Evolutionary conservation across 1,139 yeast species (phyloP), one percentile per base, ranked within the genome.

Genomic region (Lizanozyma gosingica): DNA sequence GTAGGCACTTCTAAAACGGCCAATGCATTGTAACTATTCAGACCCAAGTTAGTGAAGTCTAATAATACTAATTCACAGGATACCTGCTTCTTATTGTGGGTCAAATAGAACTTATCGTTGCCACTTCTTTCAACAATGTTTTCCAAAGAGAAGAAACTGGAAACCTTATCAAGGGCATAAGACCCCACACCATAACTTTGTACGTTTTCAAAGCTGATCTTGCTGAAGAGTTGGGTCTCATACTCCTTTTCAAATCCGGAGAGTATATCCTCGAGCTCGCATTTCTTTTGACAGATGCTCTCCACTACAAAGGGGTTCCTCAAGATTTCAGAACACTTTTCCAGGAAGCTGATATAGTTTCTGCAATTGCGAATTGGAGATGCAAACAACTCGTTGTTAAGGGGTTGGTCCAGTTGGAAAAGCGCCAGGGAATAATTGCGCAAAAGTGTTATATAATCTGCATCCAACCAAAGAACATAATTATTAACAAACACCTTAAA

Each of bases 281-380:
- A 18, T 35, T 45, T 49, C 29, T 56, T 52, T 3, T 39, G 43
- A 17, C 42, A 36, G 33, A 70, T 53, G 45, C 60, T 67, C 16
- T 64, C 71, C 33, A 65, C 46, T 14, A 68, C 56, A 43, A 67
- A 69, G 11, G 75, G 75, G 43, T 69, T 69, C 39, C 73, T 55
- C 15, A 62, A 45, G n/a, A 52, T 37, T 2, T 40, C 35, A 9
- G 50, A 36, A 11, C 65, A 51, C 3, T 48, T 41, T 14, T 52
- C 52, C 22, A 65, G 55, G 47, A 69, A 65, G 2, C 47, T 45
- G n/a, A 61, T 42, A 47, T 67, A 68, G 44, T 58, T 54, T 3
- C 42, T 35, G 41, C 64, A 60, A 44, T 67, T 66, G 35, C 56
- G 46, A 8, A 68, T 49, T 3, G 75, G 74, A 34, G 55, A 54